Base-by-base conservation (phyloP, 73 alveolate species). In the Paramecium octaurelia region DNA sequence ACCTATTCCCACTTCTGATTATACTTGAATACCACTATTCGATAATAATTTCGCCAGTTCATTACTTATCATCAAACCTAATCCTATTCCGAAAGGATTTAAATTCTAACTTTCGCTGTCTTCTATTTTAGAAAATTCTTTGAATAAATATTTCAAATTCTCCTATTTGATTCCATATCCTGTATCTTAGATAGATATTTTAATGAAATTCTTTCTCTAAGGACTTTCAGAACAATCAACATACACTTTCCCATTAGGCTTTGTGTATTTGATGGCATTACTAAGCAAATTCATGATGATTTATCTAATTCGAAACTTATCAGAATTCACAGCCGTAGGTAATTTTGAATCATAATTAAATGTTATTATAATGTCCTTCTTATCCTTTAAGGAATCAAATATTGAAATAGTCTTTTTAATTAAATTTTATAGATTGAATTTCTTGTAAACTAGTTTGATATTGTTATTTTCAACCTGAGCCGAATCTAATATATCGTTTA, bases 211-310 rank as follows among this genome's bases (percentile, higher is more conserved):
- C 36, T 20, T 20, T 64, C 48, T 40, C 18, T 27, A 8, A 58
- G 31, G 34, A 18, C 50, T 31, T 31, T 64, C 24, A 8, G 34
- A 58, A 21, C 88, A 87, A 31, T 73, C 93, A 42, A 84, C 36
- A 27, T 46, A 68, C 0, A 92, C 69, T n/a, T 43, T 31, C 8
- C 93, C 92, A 8, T 75, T 69, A 4, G 80, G 23, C 29, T 60
- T 42, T 23, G 95, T 92, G 24, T 73, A 92, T 85, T 92, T 92
- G 18, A 92, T 38, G 0, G 95, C 95, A 92, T 92, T 92, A 54
- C 93, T 76, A 24, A 85, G 58, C 12, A 92, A 85, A 59, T 92
- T 92, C 40, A 92, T 92, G 6, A 92, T 36, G 0, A 92, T 70
- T 42, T 92, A 54, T 54, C 92, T 50, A 2, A 76, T 35, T 92